Conservation (phyloP, 2,329 filamentous ascomycete genomes). For the Exophiala sp. region DNA sequence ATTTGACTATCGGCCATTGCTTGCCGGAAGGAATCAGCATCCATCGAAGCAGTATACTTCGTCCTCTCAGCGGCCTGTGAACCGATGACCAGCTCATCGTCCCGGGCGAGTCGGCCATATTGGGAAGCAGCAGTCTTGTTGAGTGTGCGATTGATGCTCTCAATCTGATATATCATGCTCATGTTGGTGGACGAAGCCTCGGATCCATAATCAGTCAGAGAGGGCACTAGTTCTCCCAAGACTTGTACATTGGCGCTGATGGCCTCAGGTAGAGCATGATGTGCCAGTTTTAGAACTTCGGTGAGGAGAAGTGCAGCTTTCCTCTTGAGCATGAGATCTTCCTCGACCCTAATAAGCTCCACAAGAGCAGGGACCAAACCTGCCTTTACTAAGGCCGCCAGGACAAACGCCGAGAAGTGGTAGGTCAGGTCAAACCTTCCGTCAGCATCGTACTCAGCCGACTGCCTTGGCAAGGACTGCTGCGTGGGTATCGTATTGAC, state of each 20-base stretch:
- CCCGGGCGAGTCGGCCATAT: conserved; percentile 40
- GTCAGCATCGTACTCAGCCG: conserved; percentile 59
- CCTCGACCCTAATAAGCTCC: conserved; percentile 48
- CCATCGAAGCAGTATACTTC: conserved; percentile 59
- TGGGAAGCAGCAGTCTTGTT: conserved; percentile 58
- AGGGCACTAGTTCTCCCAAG: conserved; percentile 77
- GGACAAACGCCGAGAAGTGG: conserved; percentile 85
- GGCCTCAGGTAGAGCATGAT: conserved; percentile 73
- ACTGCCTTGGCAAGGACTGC: conserved; percentile 50
- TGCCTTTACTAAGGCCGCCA: conserved; percentile 79
- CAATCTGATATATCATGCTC: conserved; percentile 93
- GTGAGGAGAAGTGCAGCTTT: conserved; percentile 89
- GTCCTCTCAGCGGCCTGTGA: conserved; percentile 47
- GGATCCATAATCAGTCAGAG: conserved; percentile 67
- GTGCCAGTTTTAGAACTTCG: conserved; percentile 84
- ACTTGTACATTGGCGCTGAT: conserved; percentile 85
- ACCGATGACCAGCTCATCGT: conserved; percentile 29
- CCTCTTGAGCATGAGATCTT: conserved; percentile 61
- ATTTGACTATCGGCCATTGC: conserved; percentile 72
- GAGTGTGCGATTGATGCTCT: conserved; percentile 90
- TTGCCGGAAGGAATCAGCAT: conserved; percentile 61
- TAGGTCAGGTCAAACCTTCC: conserved; percentile 82
- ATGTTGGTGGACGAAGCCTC: conserved; percentile 76
- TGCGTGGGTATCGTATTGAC: conserved; percentile 77
- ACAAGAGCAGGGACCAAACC: conserved; percentile 59